A percentile compares a stretch with the other conserved stretches of the same genome.
phyloP scores from a whole-genome alignment of 2,329 filamentous ascomycete genomes.

The Rutstroemia sp. region DNA sequence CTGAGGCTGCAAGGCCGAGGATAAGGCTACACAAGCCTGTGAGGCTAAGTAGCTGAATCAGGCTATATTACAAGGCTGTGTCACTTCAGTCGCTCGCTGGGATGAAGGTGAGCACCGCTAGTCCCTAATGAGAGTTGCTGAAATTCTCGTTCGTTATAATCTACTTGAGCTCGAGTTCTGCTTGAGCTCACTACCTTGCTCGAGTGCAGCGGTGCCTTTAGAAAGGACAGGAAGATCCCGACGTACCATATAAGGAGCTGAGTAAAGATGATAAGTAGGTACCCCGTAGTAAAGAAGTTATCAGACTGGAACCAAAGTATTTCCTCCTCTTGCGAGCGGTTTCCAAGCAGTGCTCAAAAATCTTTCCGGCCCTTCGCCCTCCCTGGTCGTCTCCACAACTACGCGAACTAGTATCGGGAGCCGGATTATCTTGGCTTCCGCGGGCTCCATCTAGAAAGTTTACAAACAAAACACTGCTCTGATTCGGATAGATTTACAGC shows the following conservation, averaged over 20 bases:
- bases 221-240: no score
- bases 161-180: no score
- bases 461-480: conserved; percentile 6
- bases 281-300: no score
- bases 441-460: conserved; percentile 7
- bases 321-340: no score
- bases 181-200: no score
- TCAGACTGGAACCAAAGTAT: no score
- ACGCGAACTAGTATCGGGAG: neutral
- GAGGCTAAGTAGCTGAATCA: neutral
- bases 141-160: no score
- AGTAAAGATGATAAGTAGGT: no score
- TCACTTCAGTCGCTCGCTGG: no score
- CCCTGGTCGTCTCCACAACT: neutral
- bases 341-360: neutral
- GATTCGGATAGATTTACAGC: conserved; percentile 2
- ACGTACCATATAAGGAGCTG: no score
- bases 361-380: neutral
- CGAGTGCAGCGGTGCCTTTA: no score
- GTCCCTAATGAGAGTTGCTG: neutral
- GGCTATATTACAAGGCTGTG: neutral
- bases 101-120: neutral
- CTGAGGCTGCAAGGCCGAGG: neutral
- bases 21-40: neutral
- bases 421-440: conserved; percentile 6